Base-by-base conservation (phyloP, 2,329 filamentous ascomycete genomes). In the Claviceps paspali region DNA sequence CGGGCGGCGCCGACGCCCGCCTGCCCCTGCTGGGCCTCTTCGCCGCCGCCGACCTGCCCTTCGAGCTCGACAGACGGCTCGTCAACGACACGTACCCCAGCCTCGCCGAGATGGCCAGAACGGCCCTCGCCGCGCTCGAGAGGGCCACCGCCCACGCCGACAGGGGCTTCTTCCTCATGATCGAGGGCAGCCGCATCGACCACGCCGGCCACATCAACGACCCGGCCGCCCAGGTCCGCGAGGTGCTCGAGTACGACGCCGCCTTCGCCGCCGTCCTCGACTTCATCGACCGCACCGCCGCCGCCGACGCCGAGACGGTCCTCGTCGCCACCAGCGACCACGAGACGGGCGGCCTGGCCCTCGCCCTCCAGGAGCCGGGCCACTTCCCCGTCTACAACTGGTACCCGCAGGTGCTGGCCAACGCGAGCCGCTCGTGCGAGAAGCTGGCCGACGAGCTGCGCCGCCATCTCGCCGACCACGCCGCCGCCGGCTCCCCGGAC, bases 101-200 rank as follows among this genome's bases (percentile, higher is more conserved):
- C 12, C 65, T 98, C 29, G 82, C 82, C 53, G 87, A 95, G 59
- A 96, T 95, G 86, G 76, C 88, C 7, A 69, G 71, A 47, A 84
- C 83, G 12, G 88, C 91, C 1, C 65, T 98, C 43, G 74, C 70
- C 11, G 77, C 83, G 1, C 71, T 98, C 18, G 80, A 81, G 43
- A 76, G 77, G 41, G 91, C 87, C 0, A 95, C 91, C 0, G 68
- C 73, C 51, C 68, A 87, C 52, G 85, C 74, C 43, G 85, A 96
- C 29, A 77, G 92, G 58, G 91, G 91, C 4, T 98, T 96, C 67
- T 98, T 98, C 61, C 67, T 98, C 49, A 94, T 98, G 88, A 92
- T 98, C 43, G 91, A 98, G 59, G 91, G 87, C 4, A 93, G 84
- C 49, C 73, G 91, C 29, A 96, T 98, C 49, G 91, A 98, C 52